Evolutionary conservation across 192 early-diverging fungal species (phyloP).

Genomic region (Lunasporangiospora selenospora): DNA sequence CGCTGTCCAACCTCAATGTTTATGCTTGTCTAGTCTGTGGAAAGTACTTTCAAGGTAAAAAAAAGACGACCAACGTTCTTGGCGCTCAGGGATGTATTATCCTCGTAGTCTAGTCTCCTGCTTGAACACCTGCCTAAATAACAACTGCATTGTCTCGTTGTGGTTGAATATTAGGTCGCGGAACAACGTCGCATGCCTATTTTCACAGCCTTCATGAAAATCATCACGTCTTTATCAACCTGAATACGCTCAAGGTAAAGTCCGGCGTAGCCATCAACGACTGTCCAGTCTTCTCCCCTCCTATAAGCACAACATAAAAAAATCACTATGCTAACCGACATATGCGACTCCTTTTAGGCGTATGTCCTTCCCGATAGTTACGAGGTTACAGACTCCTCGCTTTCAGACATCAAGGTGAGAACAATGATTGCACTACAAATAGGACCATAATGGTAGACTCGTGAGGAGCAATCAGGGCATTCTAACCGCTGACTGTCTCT

Average conservation of each 20-base stretch:
- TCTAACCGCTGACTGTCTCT: too few relatives aligned
- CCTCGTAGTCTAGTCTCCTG: too few relatives aligned
- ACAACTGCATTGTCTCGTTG: too few relatives aligned
- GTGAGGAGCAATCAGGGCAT: not conserved
- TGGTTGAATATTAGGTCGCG: conserved; percentile 87
- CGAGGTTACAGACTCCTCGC: conserved; percentile 83
- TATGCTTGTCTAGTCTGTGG: conserved; percentile 98
- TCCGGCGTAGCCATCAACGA: too few relatives aligned
- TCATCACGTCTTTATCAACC: conserved; percentile 96
- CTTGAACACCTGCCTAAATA: too few relatives aligned
- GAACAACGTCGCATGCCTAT: conserved; percentile 90
- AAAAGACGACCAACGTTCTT: not conserved
- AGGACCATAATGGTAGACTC: not conserved
- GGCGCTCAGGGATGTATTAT: too few relatives aligned
- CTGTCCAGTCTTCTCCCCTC: too few relatives aligned
- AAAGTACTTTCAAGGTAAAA: conserved; percentile 88
- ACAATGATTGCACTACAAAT: not conserved
- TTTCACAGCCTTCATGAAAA: conserved; percentile 94
- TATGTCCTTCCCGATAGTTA: conserved; percentile 96
- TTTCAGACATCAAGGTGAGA: conserved; percentile 90
- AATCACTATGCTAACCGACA: too few relatives aligned
- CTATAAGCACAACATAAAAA: too few relatives aligned
- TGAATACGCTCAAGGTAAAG: conserved; percentile 75
- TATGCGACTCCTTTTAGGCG: too few relatives aligned
- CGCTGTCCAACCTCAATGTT: conserved; percentile 90